Conservation (phyloP, 345 rosid species). For the Stellera chamaejasme region DNA sequence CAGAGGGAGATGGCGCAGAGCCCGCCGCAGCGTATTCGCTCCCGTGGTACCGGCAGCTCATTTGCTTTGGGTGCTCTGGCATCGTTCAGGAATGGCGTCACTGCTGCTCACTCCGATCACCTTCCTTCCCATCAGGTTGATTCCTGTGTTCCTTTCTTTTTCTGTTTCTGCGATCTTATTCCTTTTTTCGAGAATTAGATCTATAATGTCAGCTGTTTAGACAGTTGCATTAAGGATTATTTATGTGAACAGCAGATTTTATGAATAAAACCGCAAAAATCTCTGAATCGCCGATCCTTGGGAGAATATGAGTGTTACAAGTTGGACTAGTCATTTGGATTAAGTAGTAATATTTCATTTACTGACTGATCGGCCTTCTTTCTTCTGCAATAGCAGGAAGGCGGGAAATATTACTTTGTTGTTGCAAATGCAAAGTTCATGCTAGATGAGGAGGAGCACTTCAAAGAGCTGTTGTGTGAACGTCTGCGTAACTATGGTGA, state of each 20-base stretch:
- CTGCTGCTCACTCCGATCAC: conserved; percentile 34
- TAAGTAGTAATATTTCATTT: conserved; percentile 7
- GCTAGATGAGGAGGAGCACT: conserved; percentile 98
- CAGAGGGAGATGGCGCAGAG: too few species aligned
- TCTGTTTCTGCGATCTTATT: not conserved
- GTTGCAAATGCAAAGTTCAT: conserved; percentile 93
- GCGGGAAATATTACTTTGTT: conserved; percentile 54
- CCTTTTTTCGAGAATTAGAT: not conserved
- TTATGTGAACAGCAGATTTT: not conserved
- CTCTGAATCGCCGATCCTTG: too few species aligned
- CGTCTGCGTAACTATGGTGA: conserved; percentile 67
- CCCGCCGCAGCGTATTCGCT: too few species aligned
- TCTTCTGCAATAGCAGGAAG: conserved; percentile 17
- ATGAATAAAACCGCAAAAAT: not conserved
- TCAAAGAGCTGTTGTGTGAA: conserved; percentile 75
- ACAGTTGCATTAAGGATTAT: not conserved
- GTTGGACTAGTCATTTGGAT: too few species aligned
- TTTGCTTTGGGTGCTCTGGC: conserved; percentile 3
- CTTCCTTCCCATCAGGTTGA: conserved; percentile 28
- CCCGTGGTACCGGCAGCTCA: not conserved
- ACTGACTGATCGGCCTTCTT: not conserved
- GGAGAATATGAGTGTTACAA: too few species aligned
- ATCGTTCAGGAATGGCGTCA: conserved; percentile 34
- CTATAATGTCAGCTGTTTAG: not conserved
- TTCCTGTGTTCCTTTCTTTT: conserved; percentile 1